Base-by-base conservation (phyloP, 805 yeast genomes). In the Helenozyma rhizophorensis region DNA sequence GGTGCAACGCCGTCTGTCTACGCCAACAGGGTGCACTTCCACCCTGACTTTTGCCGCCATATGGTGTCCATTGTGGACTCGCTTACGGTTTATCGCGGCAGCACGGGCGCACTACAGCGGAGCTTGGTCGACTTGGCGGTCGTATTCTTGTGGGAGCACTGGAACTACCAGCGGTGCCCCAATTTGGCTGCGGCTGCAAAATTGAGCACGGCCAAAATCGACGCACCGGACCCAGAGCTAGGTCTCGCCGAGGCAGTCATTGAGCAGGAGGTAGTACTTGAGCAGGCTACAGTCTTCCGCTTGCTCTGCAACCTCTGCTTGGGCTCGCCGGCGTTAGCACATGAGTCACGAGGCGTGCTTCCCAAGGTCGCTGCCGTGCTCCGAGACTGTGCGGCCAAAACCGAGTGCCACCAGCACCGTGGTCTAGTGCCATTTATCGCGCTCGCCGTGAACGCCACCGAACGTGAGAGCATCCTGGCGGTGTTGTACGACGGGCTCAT, bases 271-370 rank as follows among this genome's bases (percentile, higher is more conserved):
- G 23, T 21, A 13, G 18, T 39, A n/a, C 18, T 39, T 14, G 33
- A 28, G 23, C 35, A 39, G 10, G 27, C 16, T 7, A 23, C 28
- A 15, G 19, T 36, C 3, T 45, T 45, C 28, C 28, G 43, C 14
- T 39, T 45, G 14, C 37, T 45, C 14, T 39, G 45, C 37, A 42
- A 42, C 25, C 28, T 42, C n/a, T 39, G 31, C 28, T 34, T 44
- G 32, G 42, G 40, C 4, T 28, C 40, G 9, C 40, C 43, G 2
- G 40, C 36, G 14, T 30, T 40, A 19, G 36, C 39, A 19, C 31
- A 31, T 17, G 23, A 32, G 7, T 28, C 28, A 11, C 36, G 45
- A 7, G 21, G 23, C n/a, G 27, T 32, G 11, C 26, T 34, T 6
- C 32, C 34, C 17, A 40, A 34, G 27, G 35, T 45, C 17, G 22